A percentile compares a stretch with the other conserved stretches of the same genome.
These are phyloP conservation scores for Phylloporus scabripes DNA, from an alignment of 768 basidiomycete species.

Conservation along the genomic window DNA sequence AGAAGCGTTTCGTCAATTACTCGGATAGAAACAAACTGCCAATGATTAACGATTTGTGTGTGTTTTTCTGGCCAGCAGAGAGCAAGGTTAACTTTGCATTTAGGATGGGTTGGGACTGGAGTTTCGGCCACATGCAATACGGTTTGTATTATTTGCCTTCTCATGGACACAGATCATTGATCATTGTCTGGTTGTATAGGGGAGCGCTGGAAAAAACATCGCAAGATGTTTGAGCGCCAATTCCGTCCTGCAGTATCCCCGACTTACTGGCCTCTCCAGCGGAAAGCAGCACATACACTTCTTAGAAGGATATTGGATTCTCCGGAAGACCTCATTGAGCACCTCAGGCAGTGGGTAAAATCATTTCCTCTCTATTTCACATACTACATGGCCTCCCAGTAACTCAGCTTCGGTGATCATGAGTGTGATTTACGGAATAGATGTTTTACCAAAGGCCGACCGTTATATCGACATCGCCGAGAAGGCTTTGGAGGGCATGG, in stretches of 20 bases:
- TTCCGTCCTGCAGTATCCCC: constrained; percentile 42
- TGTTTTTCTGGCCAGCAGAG: neutral
- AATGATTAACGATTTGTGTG: constrained; percentile 49
- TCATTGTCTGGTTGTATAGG: constrained; percentile 28
- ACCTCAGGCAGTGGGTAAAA: constrained; percentile 43
- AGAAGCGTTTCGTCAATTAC: constrained; percentile 51
- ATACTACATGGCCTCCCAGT: constrained; percentile 24
- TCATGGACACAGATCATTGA: neutral
- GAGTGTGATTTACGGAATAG: constrained; percentile 49
- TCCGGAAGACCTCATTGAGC: constrained; percentile 41
- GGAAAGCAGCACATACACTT: constrained; percentile 41
- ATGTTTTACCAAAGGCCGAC: constrained; percentile 38
- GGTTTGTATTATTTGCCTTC: constrained; percentile 23
- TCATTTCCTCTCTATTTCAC: neutral
- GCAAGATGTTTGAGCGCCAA: constrained; percentile 48
- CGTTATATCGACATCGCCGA: constrained; percentile 49
- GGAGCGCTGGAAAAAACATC: constrained; percentile 47
- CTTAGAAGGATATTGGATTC: constrained; percentile 40
- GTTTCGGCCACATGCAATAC: constrained; percentile 52
- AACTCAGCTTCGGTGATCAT: constrained; percentile 50
- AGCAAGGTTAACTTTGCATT: constrained; percentile 13
- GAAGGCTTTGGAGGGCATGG: constrained; percentile 46
- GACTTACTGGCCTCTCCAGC: constrained; percentile 41
- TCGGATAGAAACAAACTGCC: constrained; percentile 45
- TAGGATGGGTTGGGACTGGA: constrained; percentile 46